A percentile compares a stretch with the other conserved stretches of the same genome.
Evolutionary conservation across 306 rosid species (phyloP).

Genomic region (Medicago lupulina): DNA sequence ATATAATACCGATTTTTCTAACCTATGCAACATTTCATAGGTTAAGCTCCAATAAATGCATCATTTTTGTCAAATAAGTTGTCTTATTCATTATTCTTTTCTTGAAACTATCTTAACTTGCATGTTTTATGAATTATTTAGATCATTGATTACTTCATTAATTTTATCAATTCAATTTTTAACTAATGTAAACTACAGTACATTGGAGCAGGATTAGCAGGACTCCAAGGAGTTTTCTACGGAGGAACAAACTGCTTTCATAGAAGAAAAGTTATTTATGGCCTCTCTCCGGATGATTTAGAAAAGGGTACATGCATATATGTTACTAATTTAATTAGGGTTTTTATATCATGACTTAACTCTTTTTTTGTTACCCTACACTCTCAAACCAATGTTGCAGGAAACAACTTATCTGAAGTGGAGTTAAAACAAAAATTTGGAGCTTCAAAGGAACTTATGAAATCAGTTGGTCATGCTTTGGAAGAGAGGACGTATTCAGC

Average conservation of each 20-base stretch:
- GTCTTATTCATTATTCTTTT: too few relatives aligned
- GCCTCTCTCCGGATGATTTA: constrained; percentile 46
- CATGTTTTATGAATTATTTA: too few relatives aligned
- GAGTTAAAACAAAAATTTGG: constrained; percentile 54
- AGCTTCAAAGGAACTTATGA: constrained; percentile 52
- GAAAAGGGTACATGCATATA: constrained; percentile 30
- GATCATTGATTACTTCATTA: too few relatives aligned
- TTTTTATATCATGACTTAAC: too few relatives aligned
- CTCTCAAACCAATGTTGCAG: constrained; percentile 31
- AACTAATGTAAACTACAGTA: constrained; percentile 31
- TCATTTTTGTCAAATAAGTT: too few relatives aligned
- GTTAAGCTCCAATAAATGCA: too few relatives aligned
- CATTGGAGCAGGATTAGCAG: constrained; percentile 47
- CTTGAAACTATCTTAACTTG: too few relatives aligned
- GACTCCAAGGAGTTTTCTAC: constrained; percentile 63
- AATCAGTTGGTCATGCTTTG: constrained; percentile 54
- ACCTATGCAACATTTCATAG: too few relatives aligned
- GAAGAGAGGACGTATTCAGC: constrained; percentile 35
- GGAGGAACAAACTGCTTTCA: constrained; percentile 67
- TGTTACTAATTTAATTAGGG: not conserved
- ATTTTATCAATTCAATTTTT: not conserved
- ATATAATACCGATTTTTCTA: too few relatives aligned
- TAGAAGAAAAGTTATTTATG: constrained; percentile 71
- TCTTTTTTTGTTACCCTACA: too few relatives aligned
- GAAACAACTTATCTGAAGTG: constrained; percentile 38